A percentile compares a stretch with the other conserved stretches of the same genome.
Conservation (phyloP, 495 filamentous ascomycete species). For the Margaritispora aquatica region DNA sequence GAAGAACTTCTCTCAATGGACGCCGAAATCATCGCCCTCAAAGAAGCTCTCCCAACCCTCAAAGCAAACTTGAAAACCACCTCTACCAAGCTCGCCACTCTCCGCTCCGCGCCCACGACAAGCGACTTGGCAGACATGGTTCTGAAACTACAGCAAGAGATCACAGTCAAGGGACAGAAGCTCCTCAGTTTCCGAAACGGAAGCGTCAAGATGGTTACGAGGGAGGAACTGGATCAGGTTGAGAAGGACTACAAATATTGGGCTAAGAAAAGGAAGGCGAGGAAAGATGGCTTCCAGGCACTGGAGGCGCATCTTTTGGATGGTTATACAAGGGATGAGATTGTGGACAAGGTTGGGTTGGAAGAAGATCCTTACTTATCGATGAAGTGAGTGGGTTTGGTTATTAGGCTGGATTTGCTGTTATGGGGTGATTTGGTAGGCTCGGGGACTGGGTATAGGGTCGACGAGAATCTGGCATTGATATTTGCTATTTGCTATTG, state of each 20-base stretch:
- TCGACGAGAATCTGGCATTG: too few species aligned
- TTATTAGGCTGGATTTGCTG: too few species aligned
- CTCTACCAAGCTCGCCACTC: slow-evolving; percentile 38
- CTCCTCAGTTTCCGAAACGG: slow-evolving; percentile 35
- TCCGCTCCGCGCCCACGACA: slow-evolving; percentile 45
- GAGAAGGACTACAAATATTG: slow-evolving; percentile 47
- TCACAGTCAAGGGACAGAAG: slow-evolving; percentile 31
- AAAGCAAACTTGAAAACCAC: slow-evolving; percentile 47
- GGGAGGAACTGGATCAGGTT: slow-evolving; percentile 40
- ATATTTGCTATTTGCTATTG: too few species aligned
- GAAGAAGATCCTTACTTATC: slow-evolving; percentile 19
- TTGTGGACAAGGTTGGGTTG: slow-evolving; percentile 17
- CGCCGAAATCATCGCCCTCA: slow-evolving; percentile 42
- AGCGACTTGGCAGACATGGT: slow-evolving; percentile 43
- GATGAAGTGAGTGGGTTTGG: too few species aligned
- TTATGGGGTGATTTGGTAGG: too few species aligned
- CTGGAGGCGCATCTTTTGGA: slow-evolving; percentile 44
- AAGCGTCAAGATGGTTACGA: slow-evolving; percentile 35
- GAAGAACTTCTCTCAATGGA: slow-evolving; percentile 42
- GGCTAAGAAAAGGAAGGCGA: slow-evolving; percentile 35
- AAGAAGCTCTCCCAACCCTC: slow-evolving; percentile 38
- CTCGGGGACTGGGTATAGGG: too few species aligned
- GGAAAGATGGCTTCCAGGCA: slow-evolving; percentile 46
- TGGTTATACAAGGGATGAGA: slow-evolving; percentile 36
- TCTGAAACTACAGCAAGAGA: slow-evolving; percentile 38